Evolutionary conservation across 768 basidiomycete species (phyloP).

Genomic region (Hortiboletus campestris): DNA sequence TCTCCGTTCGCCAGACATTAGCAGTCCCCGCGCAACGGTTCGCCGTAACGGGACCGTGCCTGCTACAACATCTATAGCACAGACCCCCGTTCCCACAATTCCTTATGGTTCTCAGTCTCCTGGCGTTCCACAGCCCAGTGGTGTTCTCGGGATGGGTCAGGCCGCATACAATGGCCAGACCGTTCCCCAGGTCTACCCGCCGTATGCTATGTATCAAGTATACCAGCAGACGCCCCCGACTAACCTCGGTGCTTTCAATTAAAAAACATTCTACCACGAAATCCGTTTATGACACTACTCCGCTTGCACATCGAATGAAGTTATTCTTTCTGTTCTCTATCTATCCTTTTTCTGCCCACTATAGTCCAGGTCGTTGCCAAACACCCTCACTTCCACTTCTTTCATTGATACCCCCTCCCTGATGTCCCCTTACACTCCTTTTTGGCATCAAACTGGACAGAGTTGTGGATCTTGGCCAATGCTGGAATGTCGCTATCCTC

Average conservation of each 20-base stretch:
- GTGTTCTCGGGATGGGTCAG: conserved; percentile 63
- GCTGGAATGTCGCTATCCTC: conserved; percentile 34
- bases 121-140: conserved; percentile 52
- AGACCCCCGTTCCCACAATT: conserved; percentile 32
- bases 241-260: conserved; percentile 74
- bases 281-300: conserved; percentile 43
- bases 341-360: conserved; percentile 27
- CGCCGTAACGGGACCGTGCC: conserved; percentile 43
- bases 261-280: conserved; percentile 36
- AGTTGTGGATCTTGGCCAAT: conserved; percentile 24
- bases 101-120: conserved; percentile 64
- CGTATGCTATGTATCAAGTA: conserved; percentile 76
- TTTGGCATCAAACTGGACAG: conserved; percentile 24
- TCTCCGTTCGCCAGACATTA: conserved; percentile 47
- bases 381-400: conserved; percentile 22
- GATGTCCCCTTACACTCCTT: conserved; percentile 23
- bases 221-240: conserved; percentile 77
- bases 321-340: conserved; percentile 35
- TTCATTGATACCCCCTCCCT: conserved; percentile 30
- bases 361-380: conserved; percentile 27
- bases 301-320: conserved; percentile 29
- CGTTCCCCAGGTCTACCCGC: conserved; percentile 67
- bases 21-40: conserved; percentile 47
- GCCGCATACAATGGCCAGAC: conserved; percentile 61
- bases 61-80: conserved; percentile 33